Evolutionary conservation across 352 stramenopile genomes (phyloP), one percentile per base, ranked within the genome.

Genomic region (Phytophthora idaei): DNA sequence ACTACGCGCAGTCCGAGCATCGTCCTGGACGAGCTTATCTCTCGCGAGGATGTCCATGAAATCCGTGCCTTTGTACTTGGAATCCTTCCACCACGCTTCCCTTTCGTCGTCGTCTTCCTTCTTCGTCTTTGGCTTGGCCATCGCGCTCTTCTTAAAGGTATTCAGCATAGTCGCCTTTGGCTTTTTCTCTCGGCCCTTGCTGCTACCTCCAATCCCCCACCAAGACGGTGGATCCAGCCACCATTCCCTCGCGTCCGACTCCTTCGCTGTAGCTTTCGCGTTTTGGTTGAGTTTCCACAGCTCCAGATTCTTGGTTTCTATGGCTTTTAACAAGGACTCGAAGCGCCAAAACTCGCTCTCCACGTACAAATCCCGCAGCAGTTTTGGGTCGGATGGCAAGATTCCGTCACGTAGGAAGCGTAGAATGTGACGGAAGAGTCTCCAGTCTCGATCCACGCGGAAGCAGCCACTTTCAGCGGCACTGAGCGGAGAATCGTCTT

Each of bases 261-360:
- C 60, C 42, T 63, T 56, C 0, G 29, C 31, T 44, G 5, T 48
- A 51, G 31, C 14, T 57, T 49, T 71, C 37, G 17, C 39, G 12
- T 63, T 61, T 46, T 81, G 70, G 28, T 81, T 80, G 42, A 73
- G 57, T 49, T 87, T 75, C 61, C 88, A 77, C 39, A 90, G 21
- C 50, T 87, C 74, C 69, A 85, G 74, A 60, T 92, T 93, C 62
- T 82, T 84, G 31, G 77, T 61, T 65, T 94, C 87, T 47, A 95
- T 93, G 2, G 84, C 85, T 31, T 83, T 83, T 41, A 85, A 81
- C 7, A 95, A 61, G 48, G 87, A 89, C 46, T 89, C 80, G 21
- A 95, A 79, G 52, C 86, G 90, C 85, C 84, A 95, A 70, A 92
- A 95, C 50, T 92, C 86, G 62, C 81, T 87, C 66, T 94, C 85